Evolutionary conservation across 2,329 filamentous ascomycete genomes (phyloP).

Genomic region (Colletotrichum cereale): DNA sequence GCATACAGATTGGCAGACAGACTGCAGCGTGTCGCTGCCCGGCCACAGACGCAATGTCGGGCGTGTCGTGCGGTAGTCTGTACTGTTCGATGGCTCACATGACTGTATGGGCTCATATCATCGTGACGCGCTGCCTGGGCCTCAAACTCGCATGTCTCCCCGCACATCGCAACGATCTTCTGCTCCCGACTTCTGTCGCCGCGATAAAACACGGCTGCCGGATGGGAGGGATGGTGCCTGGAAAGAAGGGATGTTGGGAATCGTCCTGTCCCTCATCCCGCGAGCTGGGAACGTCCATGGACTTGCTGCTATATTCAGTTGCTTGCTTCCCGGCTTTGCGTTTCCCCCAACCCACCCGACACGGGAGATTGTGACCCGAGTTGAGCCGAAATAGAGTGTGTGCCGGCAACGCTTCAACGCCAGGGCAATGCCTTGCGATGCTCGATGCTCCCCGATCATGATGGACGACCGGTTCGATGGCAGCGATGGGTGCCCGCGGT

Average conservation of each 20-base stretch:
- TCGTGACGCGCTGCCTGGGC: neutral
- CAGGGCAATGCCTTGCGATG: constrained; percentile 1
- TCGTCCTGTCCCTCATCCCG: constrained; percentile 15
- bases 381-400: neutral
- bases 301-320: constrained; percentile 14
- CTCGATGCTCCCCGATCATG: neutral
- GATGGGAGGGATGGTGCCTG: constrained; percentile 19
- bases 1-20: neutral
- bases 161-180: neutral
- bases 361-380: constrained; percentile 31
- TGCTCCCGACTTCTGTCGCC: constrained; percentile 21
- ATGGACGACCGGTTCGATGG: neutral
- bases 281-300: constrained; percentile 23
- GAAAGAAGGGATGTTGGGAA: neutral
- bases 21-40: neutral
- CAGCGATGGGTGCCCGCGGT: neutral
- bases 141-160: neutral
- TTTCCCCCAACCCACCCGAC: constrained; percentile 15
- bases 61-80: neutral
- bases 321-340: constrained; percentile 1
- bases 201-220: constrained; percentile 37
- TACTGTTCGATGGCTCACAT: neutral
- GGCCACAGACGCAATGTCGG: neutral
- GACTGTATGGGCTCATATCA: neutral
- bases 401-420: neutral